Conservation (phyloP, 164 flowering plant species). For the Pachysandra terminalis region DNA sequence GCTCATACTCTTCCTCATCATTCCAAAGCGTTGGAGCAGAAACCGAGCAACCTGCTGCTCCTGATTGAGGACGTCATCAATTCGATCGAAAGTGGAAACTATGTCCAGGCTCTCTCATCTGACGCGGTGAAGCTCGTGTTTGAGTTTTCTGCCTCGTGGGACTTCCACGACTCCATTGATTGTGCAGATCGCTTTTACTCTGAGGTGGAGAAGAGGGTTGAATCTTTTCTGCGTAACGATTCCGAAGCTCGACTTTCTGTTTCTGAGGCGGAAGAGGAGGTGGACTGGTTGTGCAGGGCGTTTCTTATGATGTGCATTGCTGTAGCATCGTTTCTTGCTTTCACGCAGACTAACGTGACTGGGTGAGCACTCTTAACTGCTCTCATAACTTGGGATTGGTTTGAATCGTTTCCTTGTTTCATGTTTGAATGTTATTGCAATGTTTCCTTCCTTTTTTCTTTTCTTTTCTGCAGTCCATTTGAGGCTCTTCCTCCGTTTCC, state of each 20-base stretch:
- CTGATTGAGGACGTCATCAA: conserved; percentile 29
- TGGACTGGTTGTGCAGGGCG: conserved; percentile 30
- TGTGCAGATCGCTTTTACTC: conserved; percentile 43
- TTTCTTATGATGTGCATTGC: conserved; percentile 57
- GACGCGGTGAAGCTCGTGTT: conserved; percentile 34
- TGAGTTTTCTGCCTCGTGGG: conserved; percentile 17
- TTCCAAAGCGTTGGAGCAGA: not conserved
- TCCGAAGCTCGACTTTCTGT: conserved; percentile 9
- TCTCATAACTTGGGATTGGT: too few relatives aligned
- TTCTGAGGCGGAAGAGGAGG: conserved; percentile 11
- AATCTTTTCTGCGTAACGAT: conserved; percentile 40
- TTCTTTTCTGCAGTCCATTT: conserved; percentile 44
- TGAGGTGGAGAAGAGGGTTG: conserved; percentile 34
- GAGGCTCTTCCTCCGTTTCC: conserved; percentile 43
- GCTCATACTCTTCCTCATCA: conserved; percentile 14
- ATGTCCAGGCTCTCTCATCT: conserved; percentile 54
- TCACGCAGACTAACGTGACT: conserved; percentile 65
- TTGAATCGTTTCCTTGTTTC: not conserved
- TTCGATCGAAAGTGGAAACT: conserved; percentile 62
- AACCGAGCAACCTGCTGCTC: conserved; percentile 10
- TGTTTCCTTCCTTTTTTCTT: not conserved
- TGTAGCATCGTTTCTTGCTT: conserved; percentile 65
- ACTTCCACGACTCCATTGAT: conserved; percentile 30
- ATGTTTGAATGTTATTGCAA: not conserved
- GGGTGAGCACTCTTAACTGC: conserved; percentile 43